Conservation (phyloP, 495 filamentous ascomycete genomes). For the Xylaria nigripes region DNA sequence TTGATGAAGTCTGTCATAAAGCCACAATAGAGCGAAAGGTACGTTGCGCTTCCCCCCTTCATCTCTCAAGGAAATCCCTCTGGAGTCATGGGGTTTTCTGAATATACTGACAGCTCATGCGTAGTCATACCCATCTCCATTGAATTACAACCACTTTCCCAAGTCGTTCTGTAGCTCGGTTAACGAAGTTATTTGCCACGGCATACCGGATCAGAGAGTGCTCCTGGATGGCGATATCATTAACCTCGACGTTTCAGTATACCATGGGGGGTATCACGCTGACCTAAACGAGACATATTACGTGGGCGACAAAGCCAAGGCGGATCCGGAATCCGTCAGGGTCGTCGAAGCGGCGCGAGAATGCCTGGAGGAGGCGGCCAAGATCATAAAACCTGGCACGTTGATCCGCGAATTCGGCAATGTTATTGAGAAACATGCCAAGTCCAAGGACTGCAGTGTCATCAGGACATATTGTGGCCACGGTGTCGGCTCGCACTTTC, state of each 20-base stretch:
- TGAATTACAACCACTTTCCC: conserved; percentile 95
- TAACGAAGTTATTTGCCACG: conserved; percentile 96
- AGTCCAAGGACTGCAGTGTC: conserved; percentile 66
- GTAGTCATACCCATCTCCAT: conserved; percentile 91
- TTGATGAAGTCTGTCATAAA: conserved; percentile 93
- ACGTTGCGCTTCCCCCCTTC: conserved; percentile 20
- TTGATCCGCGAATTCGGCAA: conserved; percentile 77
- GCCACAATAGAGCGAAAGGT: conserved; percentile 91
- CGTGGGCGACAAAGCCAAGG: conserved; percentile 65
- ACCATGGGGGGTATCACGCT: conserved; percentile 80
- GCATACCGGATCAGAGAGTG: conserved; percentile 73
- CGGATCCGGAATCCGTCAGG: conserved; percentile 70
- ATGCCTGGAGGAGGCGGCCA: conserved; percentile 74
- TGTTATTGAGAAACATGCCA: conserved; percentile 79
- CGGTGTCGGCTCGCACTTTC: conserved; percentile 79
- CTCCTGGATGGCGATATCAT: conserved; percentile 79
- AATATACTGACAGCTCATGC: conserved; percentile 9
- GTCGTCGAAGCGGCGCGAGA: conserved; percentile 77
- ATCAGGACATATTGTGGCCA: conserved; percentile 88
- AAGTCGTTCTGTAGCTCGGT: conserved; percentile 95
- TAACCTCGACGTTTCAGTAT: conserved; percentile 83
- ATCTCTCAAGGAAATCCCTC: neutral
- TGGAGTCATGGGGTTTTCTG: conserved; percentile 5
- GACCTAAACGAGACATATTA: conserved; percentile 93
- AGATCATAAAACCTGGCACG: conserved; percentile 78